Evolutionary conservation across 202 grass and related monocot species (phyloP).

Genomic region (Carex sylvatica): DNA sequence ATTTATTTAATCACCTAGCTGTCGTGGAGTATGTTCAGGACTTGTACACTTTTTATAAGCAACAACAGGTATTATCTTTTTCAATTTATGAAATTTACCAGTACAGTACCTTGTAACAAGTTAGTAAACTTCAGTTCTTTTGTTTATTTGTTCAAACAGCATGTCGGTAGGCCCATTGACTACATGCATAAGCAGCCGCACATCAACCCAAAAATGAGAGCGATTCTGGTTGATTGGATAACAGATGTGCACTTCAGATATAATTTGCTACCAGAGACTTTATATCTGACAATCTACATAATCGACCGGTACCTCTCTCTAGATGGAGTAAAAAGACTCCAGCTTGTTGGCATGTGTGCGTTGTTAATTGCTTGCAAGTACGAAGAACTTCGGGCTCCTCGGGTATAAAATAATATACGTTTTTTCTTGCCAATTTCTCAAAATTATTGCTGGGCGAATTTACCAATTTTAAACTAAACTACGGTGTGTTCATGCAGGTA

Average conservation of each 20-base stretch:
- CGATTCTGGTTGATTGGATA: constrained; percentile 76
- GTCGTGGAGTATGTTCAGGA: constrained; percentile 84
- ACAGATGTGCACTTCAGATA: constrained; percentile 89
- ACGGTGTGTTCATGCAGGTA: constrained; percentile 31
- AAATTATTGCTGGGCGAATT: background rate
- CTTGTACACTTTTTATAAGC: constrained; percentile 75
- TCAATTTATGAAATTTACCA: background rate
- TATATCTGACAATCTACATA: constrained; percentile 68
- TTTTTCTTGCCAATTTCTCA: background rate
- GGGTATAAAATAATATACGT: constrained; percentile 41
- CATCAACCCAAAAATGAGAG: constrained; percentile 77
- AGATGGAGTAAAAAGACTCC: constrained; percentile 49
- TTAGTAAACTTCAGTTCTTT: constrained; percentile 18
- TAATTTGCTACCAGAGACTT: constrained; percentile 77
- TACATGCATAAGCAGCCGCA: constrained; percentile 76
- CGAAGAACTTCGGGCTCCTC: constrained; percentile 80
- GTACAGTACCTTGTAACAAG: background rate
- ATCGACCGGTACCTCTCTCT: constrained; percentile 70
- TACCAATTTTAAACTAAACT: constrained; percentile 3
- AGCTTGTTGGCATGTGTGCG: constrained; percentile 68
- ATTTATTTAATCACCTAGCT: constrained; percentile 58
- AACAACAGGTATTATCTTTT: constrained; percentile 46
- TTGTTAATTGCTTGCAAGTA: constrained; percentile 92
- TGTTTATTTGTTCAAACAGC: constrained; percentile 40
- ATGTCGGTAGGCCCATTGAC: constrained; percentile 39